Base-by-base conservation (phyloP, 129 eudicot species). In the Deinandra increscens region DNA sequence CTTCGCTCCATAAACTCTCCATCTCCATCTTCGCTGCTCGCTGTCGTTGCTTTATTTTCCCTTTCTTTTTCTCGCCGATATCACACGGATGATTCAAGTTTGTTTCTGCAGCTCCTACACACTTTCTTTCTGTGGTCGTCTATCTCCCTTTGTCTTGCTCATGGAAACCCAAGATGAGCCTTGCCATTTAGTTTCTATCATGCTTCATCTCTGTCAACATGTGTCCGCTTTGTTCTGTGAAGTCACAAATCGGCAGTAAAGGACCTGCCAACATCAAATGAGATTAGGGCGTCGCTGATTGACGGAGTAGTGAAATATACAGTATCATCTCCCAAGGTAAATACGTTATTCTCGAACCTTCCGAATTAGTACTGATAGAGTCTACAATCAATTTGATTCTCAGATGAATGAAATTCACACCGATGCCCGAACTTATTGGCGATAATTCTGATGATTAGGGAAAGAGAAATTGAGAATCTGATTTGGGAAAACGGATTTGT, bases 221-320 rank as follows among this genome's bases (percentile, higher is more conserved):
- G n/a, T n/a, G 66, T 86, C 96, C 1, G 93, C 72, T 51, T 34
- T 86, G 67, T 58, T 91, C 60, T 84, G 82, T 14, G 95, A 87
- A 53, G 89, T 64, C 2, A 94, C 97, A 1, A 83, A 80, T 72
- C 84, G 84, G 97, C 92, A 19, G 94, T 86, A 38, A 86, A 86
- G 84, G 97, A 89, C 13, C 78, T 86, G 9, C 96, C 96, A 20
- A 54, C 81, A 4, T 82, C 93, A 44, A 79, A 86, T 63, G 94
- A 89, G 56, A 85, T 86, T 49, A 81, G 95, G 11, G 80, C 95
- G 10, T 74, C 95, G 15, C 80, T 81, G 4, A 90, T 91, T 13
- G 94, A 90, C 18, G 93, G 80, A 11, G 85, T 86, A 17, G 53
- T 81, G 63, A 81, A 83, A 63, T 78, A 87, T 31, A 81, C 84